A percentile compares a stretch with the other conserved stretches of the same genome.
Evolutionary conservation across 352 stramenopile species (phyloP).

Genomic region (Phytopythium ostracodes): DNA sequence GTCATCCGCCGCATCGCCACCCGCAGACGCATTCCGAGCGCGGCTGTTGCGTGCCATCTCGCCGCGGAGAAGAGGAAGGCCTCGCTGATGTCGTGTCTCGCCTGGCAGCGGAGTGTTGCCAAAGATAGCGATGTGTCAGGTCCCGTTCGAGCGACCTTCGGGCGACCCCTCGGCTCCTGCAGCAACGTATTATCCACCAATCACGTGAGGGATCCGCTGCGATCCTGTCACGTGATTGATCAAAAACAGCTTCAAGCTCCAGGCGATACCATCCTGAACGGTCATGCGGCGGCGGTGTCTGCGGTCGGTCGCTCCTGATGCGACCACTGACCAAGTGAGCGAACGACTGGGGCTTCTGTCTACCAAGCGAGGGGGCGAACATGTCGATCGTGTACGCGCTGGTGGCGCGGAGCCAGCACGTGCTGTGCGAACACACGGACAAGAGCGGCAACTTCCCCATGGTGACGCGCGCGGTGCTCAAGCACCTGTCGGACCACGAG

Average conservation of each 20-base stretch:
- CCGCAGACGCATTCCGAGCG: neutral
- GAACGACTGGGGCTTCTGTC: neutral
- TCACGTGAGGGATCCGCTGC: neutral
- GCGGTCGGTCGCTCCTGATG: neutral
- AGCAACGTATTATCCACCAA: slow-evolving; percentile 2
- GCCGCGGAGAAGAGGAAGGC: neutral
- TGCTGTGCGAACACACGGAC: slow-evolving; percentile 78
- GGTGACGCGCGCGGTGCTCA: slow-evolving; percentile 69
- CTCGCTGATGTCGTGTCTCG: neutral
- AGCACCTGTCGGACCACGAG: slow-evolving; percentile 60
- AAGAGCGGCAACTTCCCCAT: slow-evolving; percentile 73
- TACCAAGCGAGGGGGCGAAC: neutral
- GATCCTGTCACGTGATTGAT: neutral
- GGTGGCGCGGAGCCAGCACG: slow-evolving; percentile 63
- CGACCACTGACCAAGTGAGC: neutral
- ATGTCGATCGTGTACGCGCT: slow-evolving; percentile 82
- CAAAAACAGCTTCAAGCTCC: neutral
- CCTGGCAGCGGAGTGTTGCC: neutral
- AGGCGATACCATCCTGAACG: neutral
- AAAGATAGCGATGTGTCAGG: slow-evolving; percentile 3
- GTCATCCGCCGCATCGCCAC: slow-evolving; percentile 16
- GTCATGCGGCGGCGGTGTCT: neutral
- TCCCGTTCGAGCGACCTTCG: slow-evolving; percentile 1
- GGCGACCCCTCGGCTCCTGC: neutral
- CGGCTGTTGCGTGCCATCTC: slow-evolving; percentile 8